These are phyloP conservation scores for Colletotrichum sp. DNA, from an alignment of 2,329 filamentous ascomycete genomes.

Conservation along the genomic window DNA sequence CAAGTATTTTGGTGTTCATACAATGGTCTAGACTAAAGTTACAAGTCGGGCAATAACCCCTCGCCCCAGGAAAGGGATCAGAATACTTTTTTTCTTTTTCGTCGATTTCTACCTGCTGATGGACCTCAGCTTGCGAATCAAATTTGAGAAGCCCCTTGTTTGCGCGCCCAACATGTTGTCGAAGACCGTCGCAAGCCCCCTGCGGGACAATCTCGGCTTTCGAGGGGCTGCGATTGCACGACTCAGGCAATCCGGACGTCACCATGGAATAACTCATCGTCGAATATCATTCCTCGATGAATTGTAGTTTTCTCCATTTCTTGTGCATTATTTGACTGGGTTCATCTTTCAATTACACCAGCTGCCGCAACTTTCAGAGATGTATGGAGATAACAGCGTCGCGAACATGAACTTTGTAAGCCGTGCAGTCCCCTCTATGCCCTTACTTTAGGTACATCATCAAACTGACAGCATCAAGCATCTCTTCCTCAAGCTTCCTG, in stretches of 20 bases:
- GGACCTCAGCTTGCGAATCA: neutral
- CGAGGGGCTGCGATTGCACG: neutral
- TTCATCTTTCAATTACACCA: neutral
- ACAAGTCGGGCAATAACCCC: neutral
- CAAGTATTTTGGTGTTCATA: neutral
- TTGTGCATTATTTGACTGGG: neutral
- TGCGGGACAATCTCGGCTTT: neutral
- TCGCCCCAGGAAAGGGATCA: neutral
- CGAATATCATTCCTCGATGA: neutral
- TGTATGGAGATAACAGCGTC: neutral
- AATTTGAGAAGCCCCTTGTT: neutral
- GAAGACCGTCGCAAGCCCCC: neutral
- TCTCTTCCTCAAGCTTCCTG: neutral
- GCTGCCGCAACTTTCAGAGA: neutral
- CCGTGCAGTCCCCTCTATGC: neutral
- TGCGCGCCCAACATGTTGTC: neutral
- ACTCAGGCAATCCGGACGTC: neutral
- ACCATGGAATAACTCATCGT: neutral
- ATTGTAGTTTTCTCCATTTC: neutral
- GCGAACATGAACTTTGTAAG: neutral
- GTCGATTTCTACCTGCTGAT: neutral
- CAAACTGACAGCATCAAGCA: neutral
- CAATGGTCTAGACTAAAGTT: neutral
- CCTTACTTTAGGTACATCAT: neutral
- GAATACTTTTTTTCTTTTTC: neutral